Percentiles rank a stretch among this genome's conserved stretches.
Conservation (phyloP, 352 stramenopile genomes). For the Globisporangium emineosum region DNA sequence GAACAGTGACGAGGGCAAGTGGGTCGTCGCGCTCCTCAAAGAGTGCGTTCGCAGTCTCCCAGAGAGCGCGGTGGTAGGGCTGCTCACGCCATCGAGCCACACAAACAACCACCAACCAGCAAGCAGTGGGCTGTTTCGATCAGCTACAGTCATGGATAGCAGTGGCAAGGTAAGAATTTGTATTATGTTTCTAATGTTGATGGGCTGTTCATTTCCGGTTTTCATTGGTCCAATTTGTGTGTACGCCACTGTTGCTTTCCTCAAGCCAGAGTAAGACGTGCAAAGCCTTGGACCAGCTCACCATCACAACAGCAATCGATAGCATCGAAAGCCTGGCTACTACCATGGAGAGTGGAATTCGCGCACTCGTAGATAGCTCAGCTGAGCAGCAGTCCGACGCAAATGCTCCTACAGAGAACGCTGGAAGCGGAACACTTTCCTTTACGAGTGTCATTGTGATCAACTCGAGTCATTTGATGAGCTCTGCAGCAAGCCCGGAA, state of each 20-base stretch:
- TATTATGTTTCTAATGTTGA: neutral
- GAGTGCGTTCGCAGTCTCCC: conserved; percentile 12
- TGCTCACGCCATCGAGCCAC: conserved; percentile 1
- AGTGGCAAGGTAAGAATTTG: conserved; percentile 15
- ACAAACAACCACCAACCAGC: neutral
- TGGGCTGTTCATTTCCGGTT: neutral
- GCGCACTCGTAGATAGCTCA: neutral
- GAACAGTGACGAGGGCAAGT: conserved; percentile 14
- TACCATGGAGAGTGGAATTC: neutral
- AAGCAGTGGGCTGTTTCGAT: neutral
- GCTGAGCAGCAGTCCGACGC: neutral
- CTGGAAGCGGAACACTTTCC: neutral
- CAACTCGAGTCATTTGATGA: neutral
- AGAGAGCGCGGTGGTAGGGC: conserved; percentile 5
- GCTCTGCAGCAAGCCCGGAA: neutral
- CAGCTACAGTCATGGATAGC: conserved; percentile 2
- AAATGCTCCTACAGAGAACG: neutral
- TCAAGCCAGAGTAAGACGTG: conserved; percentile 6
- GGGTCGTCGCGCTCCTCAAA: conserved; percentile 17
- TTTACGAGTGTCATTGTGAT: conserved; percentile 18
- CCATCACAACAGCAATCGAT: neutral
- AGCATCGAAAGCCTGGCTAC: neutral
- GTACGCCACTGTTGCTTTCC: no score
- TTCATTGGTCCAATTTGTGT: neutral
- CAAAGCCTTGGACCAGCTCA: conserved; percentile 19